Base-by-base conservation (phyloP, 202 grass and related monocot genomes). In the Elaeis oleifera region DNA sequence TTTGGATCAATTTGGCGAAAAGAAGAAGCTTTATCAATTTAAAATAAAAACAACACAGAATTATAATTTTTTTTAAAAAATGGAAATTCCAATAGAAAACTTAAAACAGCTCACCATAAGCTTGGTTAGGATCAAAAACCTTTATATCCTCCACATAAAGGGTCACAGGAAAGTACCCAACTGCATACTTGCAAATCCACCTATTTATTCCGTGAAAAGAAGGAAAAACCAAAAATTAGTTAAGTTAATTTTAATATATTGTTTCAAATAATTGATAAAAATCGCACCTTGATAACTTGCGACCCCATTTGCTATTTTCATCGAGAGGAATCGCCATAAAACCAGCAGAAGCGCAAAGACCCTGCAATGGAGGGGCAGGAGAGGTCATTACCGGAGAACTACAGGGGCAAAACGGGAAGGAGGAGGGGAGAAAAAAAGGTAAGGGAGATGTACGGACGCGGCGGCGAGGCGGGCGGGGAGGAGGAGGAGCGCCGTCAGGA, bases 161-260 rank as follows among this genome's bases (percentile, higher is more conserved):
- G 51, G 79, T 89, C 57, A 84, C 65, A 16, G 92, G 92, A 14
- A 97, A 97, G 59, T 97, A 91, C 51, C 92, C 88, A 55, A 76
- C 68, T 44, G 81, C 82, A 60, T 84, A 82, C 75, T 71, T 86
- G 81, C 84, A 81, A 39, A 97, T 85, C 79, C 80, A 97, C 51
- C 92, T 97, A 79, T 58, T n/a, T 19, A 32, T 68, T 53, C 15
- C 16, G 3, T 6, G 52, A 69, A 5, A 22, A 14, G 13, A 44
- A 11, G 20, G 20, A 44, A 13, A 44, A 1, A 44, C 8, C 7
- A 44, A 13, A 44, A 13, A 44, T 2, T 0, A 39, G 36, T 44
- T 13, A 44, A 44, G 13, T 3, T 44, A 44, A 44, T 9, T 13
- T 2, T 9, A 44, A 44, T 44, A 3, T 1, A 44, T 44, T 13